Base-by-base conservation (phyloP, 2,329 filamentous ascomycete species). In the Ophiobolus disseminans region DNA sequence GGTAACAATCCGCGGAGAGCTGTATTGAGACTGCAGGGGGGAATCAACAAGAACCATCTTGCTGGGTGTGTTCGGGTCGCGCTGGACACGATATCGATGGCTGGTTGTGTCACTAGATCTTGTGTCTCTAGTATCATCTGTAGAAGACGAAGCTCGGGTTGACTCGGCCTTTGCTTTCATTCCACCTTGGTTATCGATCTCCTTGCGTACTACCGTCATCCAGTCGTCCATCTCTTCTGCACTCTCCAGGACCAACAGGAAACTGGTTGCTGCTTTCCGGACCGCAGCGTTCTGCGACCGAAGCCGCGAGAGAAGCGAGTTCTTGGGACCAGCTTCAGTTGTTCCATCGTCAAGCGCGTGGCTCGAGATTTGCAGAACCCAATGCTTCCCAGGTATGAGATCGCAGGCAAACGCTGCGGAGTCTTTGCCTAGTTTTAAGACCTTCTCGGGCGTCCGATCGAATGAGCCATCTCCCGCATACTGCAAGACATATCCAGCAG, bases 351-450 rank as follows among this genome's bases (percentile, higher is more conserved):
- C 73, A 40, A 86, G 85, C 47, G 85, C 84, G 7, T 79, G 76
- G 26, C 89, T 87, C 2, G 85, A 87, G 17, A 93, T 83, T 58
- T 91, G 89, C 11, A 93, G 72, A 5, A 93, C 90, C 84, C 88
- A 92, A 63, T 91, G 89, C 51, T 84, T 85, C 5, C 90, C 90
- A 3, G 89, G 88, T 45, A 93, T 90, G 11, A 88, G 78, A 66
- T 94, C 90, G 58, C 86, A 91, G 1, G 87, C 90, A 69, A 91
- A 93, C 4, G 88, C 90, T 9, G 88, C 89, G 3, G 89, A 92
- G 38, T 88, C 82, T 55, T 84, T 86, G n/a, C 84, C 83, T 3
- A 94, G 76, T 39, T 86, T 85, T 48, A 93, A 75, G 25, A 89
- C 79, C 69, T 86, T 90, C 69, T 94, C 90, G 0, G 90, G 90